Base-by-base conservation (phyloP, 2,329 filamentous ascomycete genomes). In the Orbilia quercus region DNA sequence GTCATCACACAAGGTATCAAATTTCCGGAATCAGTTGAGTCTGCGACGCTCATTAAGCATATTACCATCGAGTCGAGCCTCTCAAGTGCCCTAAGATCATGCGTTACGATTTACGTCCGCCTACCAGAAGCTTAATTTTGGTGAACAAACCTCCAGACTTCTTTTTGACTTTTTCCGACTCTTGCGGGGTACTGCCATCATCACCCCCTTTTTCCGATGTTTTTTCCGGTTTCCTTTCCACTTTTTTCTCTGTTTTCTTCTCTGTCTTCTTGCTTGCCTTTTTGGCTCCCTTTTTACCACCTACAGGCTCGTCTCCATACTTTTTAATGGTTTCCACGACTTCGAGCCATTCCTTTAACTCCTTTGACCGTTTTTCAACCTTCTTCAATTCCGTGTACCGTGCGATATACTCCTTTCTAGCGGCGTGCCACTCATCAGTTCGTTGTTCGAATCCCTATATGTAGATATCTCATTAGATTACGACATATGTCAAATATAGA, bases 381-480 rank as follows among this genome's bases (percentile, higher is more conserved):
- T 57, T 57, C 20, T 31, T 42, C 7, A 57, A 20, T 7, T 57
- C 25, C 14, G 34, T 57, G n/a, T 57, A 57, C 1, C 53, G 53
- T 44, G 25, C 38, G 12, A 57, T 57, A 31, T 57, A 57, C 16
- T 57, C 53, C 22, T 57, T 57, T 44, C 53, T 44, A 25, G 53
- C 36, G 2, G 53, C 53, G n/a, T 42, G 36, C 53, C 53, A 57
- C 40, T 57, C 53, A 44, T 57, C 53, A n/a, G 53, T 25, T 31
- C 53, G 12, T 57, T 42, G 53, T 31, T 57, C 53, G 22, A 57
- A 57, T 7, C 53, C 53, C 53, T 57, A 22, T 38, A 16, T 23
- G 1, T 4, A 28, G 2, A 44, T 25, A 16, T n/a, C 50, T 16
- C 5, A 34, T 57, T 44, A 57, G 53, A n/a, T n/a, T n/a, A n/a